A percentile compares a stretch with the other conserved stretches of the same genome.
Evolutionary conservation across 768 basidiomycete species (phyloP).

Genomic region (Amanita molliuscula): DNA sequence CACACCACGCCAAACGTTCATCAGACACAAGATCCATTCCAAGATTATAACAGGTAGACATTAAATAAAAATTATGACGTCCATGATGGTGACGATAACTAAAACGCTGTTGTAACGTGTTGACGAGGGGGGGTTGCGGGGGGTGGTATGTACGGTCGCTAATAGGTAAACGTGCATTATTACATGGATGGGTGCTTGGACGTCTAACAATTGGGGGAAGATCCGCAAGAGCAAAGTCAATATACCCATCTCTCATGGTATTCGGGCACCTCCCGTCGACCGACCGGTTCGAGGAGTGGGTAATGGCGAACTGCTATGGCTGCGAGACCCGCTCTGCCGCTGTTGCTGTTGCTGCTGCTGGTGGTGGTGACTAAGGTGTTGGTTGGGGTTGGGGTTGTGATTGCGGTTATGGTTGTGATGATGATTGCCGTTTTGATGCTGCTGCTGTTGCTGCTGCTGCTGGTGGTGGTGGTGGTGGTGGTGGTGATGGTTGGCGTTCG

Average conservation of each 20-base stretch:
- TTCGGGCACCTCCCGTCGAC: slow-evolving; percentile 27
- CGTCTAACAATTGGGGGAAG: neutral
- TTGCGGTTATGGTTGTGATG: neutral
- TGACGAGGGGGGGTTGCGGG: neutral
- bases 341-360: slow-evolving; percentile 14
- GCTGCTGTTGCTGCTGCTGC: too few relatives aligned
- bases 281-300: slow-evolving; percentile 8
- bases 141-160: neutral
- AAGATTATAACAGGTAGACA: too few relatives aligned
- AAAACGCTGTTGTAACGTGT: neutral
- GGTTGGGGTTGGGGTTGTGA: neutral
- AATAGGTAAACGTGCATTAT: neutral
- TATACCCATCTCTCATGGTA: slow-evolving; percentile 10
- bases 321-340: slow-evolving; percentile 32
- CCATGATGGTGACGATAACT: neutral
- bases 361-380: neutral
- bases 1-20: too few relatives aligned
- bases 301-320: slow-evolving; percentile 44
- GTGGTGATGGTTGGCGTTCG: neutral
- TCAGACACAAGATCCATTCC: too few relatives aligned
- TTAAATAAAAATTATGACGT: too few relatives aligned
- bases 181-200: neutral
- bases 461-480: too few relatives aligned
- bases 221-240: neutral
- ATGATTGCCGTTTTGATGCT: neutral